phyloP scores from a whole-genome alignment of 176 grass and related monocot species.

The Lolium multiflorum region DNA sequence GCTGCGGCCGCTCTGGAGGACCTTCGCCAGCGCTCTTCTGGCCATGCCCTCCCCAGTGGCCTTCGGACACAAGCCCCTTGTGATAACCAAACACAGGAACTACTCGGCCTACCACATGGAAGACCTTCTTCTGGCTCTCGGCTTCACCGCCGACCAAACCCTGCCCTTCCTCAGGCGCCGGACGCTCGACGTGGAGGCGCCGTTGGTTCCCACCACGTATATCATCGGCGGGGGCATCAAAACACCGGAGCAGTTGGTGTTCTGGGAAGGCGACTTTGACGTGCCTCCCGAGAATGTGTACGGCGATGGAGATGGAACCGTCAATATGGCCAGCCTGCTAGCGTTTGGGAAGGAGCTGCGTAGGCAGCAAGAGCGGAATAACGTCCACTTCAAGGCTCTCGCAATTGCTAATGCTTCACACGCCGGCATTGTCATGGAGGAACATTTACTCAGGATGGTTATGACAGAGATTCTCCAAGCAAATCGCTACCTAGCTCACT shows the following conservation, averaged over 20 bases:
- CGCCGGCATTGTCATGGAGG: not conserved
- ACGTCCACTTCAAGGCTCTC: not conserved
- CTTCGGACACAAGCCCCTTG: not conserved
- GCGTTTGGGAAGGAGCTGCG: not conserved
- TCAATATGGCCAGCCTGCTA: constrained; percentile 15
- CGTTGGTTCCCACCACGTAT: not conserved
- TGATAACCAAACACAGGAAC: not conserved
- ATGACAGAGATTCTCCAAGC: not conserved
- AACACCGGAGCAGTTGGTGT: not conserved
- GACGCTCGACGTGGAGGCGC: too few relatives aligned
- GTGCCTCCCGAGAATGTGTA: not conserved
- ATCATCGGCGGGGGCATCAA: not conserved
- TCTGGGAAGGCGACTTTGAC: constrained; percentile 11
- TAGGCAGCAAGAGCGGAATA: not conserved
- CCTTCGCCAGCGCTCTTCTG: not conserved
- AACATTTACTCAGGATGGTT: not conserved
- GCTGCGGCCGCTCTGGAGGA: not conserved
- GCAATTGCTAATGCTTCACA: not conserved
- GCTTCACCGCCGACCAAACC: not conserved
- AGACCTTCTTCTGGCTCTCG: not conserved
- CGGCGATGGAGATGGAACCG: constrained; percentile 1
- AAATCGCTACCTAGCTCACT: not conserved
- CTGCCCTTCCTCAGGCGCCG: not conserved
- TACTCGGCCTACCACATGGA: constrained; percentile 6
- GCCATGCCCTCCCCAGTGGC: not conserved